Base-by-base conservation (phyloP, 2,329 filamentous ascomycete species). In the Epicoccum sorghinum region DNA sequence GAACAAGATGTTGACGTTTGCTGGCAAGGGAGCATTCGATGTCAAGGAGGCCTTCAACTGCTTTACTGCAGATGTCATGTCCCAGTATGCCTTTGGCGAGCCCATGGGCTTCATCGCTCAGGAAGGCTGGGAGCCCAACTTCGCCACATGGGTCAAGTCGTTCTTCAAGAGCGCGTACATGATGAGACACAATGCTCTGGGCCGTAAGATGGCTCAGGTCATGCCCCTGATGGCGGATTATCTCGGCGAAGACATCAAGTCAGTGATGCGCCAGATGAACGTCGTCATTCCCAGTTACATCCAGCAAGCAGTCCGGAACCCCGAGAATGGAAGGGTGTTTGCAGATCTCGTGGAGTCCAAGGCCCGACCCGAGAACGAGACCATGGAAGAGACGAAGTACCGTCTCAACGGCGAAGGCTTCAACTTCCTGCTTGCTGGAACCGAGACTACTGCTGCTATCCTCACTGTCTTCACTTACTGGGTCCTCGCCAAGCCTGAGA, bases 381-480 rank as follows among this genome's bases (percentile, higher is more conserved):
- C 42, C 4, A 30, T 47, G 42, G 53, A 56, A 25, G 65, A 64
- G 23, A 50, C 50, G 7, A 51, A 44, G 53, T 67, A 53, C 46
- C 59, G 63, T 30, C 64, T 60, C 37, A 60, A 47, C 33, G 65
- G 65, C 7, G 65, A 67, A 33, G 65, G 65, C 4, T 67, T 67
- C 42, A 67, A 66, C 43, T 67, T 67, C 35, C 22, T 67, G 27
- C 55, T 67, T 18, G 65, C 65, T 0, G 65, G 65, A 3, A 67
- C 65, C 3, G 65, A 67, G 33, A 67, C 65, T 4, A 67, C 65
- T 57, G 65, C 63, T 32, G 65, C 47, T 42, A 67, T 67, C n/a
- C 65, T 75, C 9, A 62, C 71, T 4, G 62, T 68, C 13, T 66
- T 68, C 45, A 60, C 69, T 5, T 74, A 70, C 58, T 66, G 70